Conservation (phyloP, 495 filamentous ascomycete genomes). For the Polyplosphaeria fusca region DNA sequence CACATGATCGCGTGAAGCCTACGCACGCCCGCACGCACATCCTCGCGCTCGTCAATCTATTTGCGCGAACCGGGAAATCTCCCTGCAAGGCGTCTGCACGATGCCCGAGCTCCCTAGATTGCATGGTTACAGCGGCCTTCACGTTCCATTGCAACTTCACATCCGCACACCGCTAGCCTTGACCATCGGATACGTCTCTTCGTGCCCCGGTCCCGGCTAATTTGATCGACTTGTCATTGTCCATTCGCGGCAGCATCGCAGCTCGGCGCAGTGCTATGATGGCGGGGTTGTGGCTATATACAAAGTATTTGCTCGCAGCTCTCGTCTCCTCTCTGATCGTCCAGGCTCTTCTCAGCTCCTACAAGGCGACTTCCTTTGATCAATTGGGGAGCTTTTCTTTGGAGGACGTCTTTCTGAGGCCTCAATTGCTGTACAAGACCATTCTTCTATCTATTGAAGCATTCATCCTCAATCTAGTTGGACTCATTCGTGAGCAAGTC, state of each 20-base stretch:
- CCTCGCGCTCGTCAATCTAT: slow-evolving; percentile 3
- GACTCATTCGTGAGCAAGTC: too few species aligned
- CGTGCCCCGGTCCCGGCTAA: slow-evolving; percentile 14
- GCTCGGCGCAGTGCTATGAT: neutral
- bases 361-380: slow-evolving; percentile 7
- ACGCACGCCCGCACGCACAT: slow-evolving; percentile 15
- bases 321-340: neutral
- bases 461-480: too few species aligned
- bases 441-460: too few species aligned
- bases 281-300: slow-evolving; percentile 17
- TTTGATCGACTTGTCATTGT: slow-evolving; percentile 14
- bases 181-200: too few species aligned
- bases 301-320: neutral
- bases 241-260: neutral
- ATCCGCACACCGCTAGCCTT: neutral
- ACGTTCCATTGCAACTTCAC: slow-evolving; percentile 19
- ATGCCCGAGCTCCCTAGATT: slow-evolving; percentile 6
- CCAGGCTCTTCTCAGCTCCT: neutral
- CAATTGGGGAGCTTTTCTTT: too few species aligned
- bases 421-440: too few species aligned
- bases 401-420: too few species aligned
- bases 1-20: neutral
- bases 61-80: neutral
- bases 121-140: slow-evolving; percentile 22
- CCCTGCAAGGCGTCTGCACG: slow-evolving; percentile 15